Base-by-base conservation (phyloP, 768 basidiomycete species). In the Hericium rajendrae region DNA sequence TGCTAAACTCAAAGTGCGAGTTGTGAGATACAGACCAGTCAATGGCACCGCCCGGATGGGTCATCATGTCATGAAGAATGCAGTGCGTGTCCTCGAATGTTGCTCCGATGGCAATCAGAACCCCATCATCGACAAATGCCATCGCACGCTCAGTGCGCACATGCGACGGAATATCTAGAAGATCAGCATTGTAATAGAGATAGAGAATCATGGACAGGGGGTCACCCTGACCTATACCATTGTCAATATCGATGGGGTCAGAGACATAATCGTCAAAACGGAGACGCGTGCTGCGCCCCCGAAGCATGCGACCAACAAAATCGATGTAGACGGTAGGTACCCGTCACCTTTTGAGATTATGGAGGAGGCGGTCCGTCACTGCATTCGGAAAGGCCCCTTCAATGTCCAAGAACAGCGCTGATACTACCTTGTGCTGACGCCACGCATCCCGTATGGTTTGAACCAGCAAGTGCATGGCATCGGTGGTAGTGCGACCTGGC, bases 381-480 rank as follows among this genome's bases (percentile, higher is more conserved):
- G 69, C 69, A 57, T 71, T 77, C 0, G 73, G 76, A 60, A 76
- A 78, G 2, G 76, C 74, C 0, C 71, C 76, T 62, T 76, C 65
- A 0, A 79, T 68, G 57, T 79, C 75, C 1, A 77, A 67, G 63
- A 74, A 77, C 0, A 77, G 69, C 0, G 68, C 63, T 0, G 68
- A 69, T 0, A 62, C 73, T 0, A 77, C 76, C 16, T 73, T 67
- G 0, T 60, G 53, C 4, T 55, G 50, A 0, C 69, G 41, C 77
- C 76, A 66, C 1, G 60, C 51, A 15, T 57, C 40, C n/a, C 57
- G 56, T 50, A 67, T 59, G 0, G 15, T 43, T 28, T 56, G n/a
- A 1, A 38, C 37, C 2, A 63, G 38, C 3, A 60, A 20, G 11
- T 57, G 60, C 38, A 61, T 28, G 10, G 48, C 46, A 8, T 58